Percentiles rank a stretch among this genome's conserved stretches.
Conservation (phyloP, 2,329 filamentous ascomycete genomes). For the Nemania abortiva region DNA sequence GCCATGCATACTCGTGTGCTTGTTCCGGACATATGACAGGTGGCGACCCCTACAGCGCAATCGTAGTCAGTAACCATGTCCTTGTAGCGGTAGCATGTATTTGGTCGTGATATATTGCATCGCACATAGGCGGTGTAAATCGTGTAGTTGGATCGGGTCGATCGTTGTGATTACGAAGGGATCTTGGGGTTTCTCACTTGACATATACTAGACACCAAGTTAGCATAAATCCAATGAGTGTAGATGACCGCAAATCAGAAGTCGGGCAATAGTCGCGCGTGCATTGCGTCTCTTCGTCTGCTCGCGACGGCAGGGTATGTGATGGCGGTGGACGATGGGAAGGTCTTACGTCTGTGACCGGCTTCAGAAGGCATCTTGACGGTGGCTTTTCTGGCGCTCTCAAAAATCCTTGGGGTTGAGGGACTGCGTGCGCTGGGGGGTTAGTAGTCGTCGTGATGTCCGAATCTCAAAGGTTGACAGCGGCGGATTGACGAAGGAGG, state of each 20-base stretch:
- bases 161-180: slow-evolving; percentile 13
- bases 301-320: slow-evolving; percentile 6
- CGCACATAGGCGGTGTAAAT: slow-evolving; percentile 15
- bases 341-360: slow-evolving; percentile 83
- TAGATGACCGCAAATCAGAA: not conserved
- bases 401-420: slow-evolving; percentile 59
- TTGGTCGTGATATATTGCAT: slow-evolving; percentile 20
- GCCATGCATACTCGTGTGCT: slow-evolving; percentile 63
- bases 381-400: slow-evolving; percentile 61
- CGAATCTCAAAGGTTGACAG: slow-evolving; percentile 46
- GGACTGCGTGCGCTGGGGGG: slow-evolving; percentile 55
- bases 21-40: slow-evolving; percentile 76
- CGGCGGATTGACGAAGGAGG: slow-evolving; percentile 44
- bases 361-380: slow-evolving; percentile 89
- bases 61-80: slow-evolving; percentile 42
- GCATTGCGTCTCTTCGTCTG: not conserved
- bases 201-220: slow-evolving; percentile 77
- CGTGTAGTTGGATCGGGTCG: slow-evolving; percentile 20
- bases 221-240: slow-evolving; percentile 51
- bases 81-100: slow-evolving; percentile 1
- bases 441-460: slow-evolving; percentile 55
- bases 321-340: slow-evolving; percentile 2
- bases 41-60: slow-evolving; percentile 83
- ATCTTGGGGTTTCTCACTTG: slow-evolving; percentile 69
- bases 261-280: slow-evolving; percentile 26